A percentile compares a stretch with the other conserved stretches of the same genome.
Conservation (phyloP, 2,329 filamentous ascomycete species). For the Ceratocystiopsis minuta region DNA sequence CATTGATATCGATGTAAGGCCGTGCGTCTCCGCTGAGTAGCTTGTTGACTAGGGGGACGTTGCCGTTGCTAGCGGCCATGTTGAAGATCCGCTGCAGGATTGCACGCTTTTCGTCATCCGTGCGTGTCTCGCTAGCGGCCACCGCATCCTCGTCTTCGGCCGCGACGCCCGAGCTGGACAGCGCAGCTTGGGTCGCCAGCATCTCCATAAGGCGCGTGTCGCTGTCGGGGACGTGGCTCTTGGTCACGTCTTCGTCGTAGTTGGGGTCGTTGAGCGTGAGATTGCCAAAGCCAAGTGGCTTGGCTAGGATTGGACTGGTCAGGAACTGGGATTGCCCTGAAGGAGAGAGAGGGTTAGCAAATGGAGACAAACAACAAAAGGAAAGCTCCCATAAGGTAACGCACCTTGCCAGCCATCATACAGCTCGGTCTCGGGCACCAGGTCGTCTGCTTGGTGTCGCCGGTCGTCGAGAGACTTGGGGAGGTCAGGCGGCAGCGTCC, state of each 20-base stretch:
- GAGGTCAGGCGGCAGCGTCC: conserved; percentile 59
- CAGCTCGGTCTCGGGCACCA: conserved; percentile 75
- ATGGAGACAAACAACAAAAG: neutral
- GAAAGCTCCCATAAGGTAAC: conserved; percentile 8
- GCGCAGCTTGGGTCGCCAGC: conserved; percentile 82
- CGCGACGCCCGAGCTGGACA: conserved; percentile 38
- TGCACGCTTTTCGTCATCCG: conserved; percentile 58
- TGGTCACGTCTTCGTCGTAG: conserved; percentile 48
- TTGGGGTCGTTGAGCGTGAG: conserved; percentile 63
- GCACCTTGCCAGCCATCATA: conserved; percentile 96
- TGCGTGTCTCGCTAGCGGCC: conserved; percentile 53
- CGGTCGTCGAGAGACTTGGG: conserved; percentile 86
- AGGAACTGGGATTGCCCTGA: conserved; percentile 90
- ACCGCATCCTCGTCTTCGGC: conserved; percentile 69
- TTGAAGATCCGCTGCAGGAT: conserved; percentile 75
- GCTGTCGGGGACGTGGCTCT: conserved; percentile 45
- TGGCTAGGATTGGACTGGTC: conserved; percentile 67
- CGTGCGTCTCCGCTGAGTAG: conserved; percentile 59
- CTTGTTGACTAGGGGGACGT: conserved; percentile 61
- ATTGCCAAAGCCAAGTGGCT: conserved; percentile 65
- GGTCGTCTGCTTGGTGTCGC: conserved; percentile 39
- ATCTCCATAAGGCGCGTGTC: conserved; percentile 86
- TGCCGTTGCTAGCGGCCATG: conserved; percentile 93
- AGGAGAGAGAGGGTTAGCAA: conserved; percentile 1
- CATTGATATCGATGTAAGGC: conserved; percentile 66